A percentile compares a stretch with the other conserved stretches of the same genome.
These are phyloP conservation scores for Dothideomycetes sp. DNA, from an alignment of 2,329 filamentous ascomycete species.

Conservation along the genomic window DNA sequence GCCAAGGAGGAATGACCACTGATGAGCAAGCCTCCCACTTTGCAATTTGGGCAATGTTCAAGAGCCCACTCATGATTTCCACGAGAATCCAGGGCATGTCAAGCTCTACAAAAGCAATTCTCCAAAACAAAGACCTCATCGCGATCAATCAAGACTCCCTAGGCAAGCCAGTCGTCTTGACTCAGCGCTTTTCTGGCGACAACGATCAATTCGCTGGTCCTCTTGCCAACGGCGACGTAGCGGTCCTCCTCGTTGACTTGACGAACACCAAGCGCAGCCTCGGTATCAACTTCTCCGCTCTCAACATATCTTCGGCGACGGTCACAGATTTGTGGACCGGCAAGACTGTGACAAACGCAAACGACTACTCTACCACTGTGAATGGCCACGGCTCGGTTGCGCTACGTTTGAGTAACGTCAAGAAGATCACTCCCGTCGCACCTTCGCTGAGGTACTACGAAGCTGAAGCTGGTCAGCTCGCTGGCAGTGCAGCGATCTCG, in stretches of 20 bases:
- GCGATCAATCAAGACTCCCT: conserved; percentile 50
- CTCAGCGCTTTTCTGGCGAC: conserved; percentile 32
- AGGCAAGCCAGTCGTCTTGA: conserved; percentile 42
- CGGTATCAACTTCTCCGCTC: conserved; percentile 23
- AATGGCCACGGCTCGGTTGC: conserved; percentile 23
- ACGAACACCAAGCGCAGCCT: conserved; percentile 27
- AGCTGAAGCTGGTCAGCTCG: conserved; percentile 24
- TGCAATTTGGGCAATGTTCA: conserved; percentile 24
- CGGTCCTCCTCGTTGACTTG: conserved; percentile 32
- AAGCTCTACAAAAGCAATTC: conserved; percentile 19
- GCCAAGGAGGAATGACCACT: conserved; percentile 23
- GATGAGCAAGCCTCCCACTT: conserved; percentile 24
- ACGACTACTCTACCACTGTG: conserved; percentile 19
- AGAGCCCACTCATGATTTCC: conserved; percentile 23
- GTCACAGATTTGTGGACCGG: conserved; percentile 31
- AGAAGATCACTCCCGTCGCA: conserved; percentile 13
- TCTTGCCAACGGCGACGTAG: conserved; percentile 27
- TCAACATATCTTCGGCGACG: conserved; percentile 28
- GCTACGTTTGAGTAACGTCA: conserved; percentile 29
- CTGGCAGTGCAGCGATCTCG: conserved; percentile 23
- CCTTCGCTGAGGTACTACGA: conserved; percentile 23
- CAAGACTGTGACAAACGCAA: conserved; percentile 13
- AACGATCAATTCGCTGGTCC: conserved; percentile 32
- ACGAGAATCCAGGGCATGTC: conserved; percentile 17
- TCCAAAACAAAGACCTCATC: conserved; percentile 46